Base-by-base conservation (phyloP, 2,329 filamentous ascomycete species). In the Aspergillus sp. region DNA sequence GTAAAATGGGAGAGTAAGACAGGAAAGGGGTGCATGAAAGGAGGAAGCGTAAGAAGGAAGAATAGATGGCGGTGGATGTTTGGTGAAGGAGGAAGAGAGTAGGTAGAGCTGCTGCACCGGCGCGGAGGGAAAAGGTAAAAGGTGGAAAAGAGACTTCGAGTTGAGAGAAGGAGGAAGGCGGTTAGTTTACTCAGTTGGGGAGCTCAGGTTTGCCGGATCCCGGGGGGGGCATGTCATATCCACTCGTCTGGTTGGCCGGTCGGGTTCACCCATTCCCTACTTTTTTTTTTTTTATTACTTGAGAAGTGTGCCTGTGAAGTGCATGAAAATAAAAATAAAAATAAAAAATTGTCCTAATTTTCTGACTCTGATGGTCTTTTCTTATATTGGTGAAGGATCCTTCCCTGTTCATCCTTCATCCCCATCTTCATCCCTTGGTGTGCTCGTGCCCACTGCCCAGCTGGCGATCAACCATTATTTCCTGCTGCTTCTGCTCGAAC, bases 1-100 rank as follows among this genome's bases (percentile, higher is more conserved):
- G 70, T 72, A 71, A 71, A 59, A 50, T 57, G 48, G 25, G 30
- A 53, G 32, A 43, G 52, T 64, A 62, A 63, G 63, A 62, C 58
- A 57, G 57, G 64, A 65, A 65, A 65, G 65, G 61, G 64, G 63
- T 30, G 61, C 68, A 64, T 62, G 69, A 67, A 68, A 70, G 62
- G 66, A 66, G 55, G 54, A 57, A 57, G 52, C 25, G 47, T 58
- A 53, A 55, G 55, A 61, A 66, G 55, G 59, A 36, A 36, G 32
- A 15, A 60, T 59, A 62, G 60, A 58, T 43, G 57, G 57, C 45
- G 56, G 55, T 49, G 47, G 45, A 45, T 21, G 59, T 36, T 32
- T 36, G 32, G 32, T 65, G 57, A 59, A 63, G 61, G 5, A 12
- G 28, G 28, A 54, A 58, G 58, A 65, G 65, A 65, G 51, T 48